A percentile compares a stretch with the other conserved stretches of the same genome.
phyloP scores from a whole-genome alignment of 2,329 filamentous ascomycete genomes.

The Chaetomiaceae sp. region DNA sequence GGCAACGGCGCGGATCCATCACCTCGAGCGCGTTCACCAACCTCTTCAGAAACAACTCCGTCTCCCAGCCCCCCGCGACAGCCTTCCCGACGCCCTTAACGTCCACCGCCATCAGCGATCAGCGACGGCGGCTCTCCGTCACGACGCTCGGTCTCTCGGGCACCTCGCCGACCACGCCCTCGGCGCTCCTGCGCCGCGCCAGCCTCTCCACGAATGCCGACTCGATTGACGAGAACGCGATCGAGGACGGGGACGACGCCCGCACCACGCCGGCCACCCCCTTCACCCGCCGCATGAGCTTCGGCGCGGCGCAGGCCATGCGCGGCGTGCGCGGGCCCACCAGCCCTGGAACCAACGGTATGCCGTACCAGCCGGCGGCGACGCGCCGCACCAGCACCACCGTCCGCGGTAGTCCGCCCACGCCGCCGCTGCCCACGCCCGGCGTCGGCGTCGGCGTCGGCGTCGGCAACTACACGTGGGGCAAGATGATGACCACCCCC shows the following conservation, averaged over 20 bases:
- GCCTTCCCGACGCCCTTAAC: conserved; percentile 40
- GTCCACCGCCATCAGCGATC: conserved; percentile 45
- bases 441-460: too few relatives aligned
- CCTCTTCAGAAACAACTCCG: conserved; percentile 54
- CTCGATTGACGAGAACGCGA: conserved; percentile 64
- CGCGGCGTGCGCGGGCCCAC: conserved; percentile 53
- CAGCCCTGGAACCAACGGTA: conserved; percentile 59
- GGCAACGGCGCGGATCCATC: conserved; percentile 43
- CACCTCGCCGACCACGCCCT: conserved; percentile 55
- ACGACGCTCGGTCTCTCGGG: conserved; percentile 69
- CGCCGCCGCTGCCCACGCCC: conserved; percentile 29
- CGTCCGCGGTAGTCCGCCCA: conserved; percentile 23
- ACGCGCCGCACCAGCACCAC: conserved; percentile 25
- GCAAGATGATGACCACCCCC: too few relatives aligned
- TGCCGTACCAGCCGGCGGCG: conserved; percentile 42
- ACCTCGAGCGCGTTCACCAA: conserved; percentile 51
- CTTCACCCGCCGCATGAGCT: conserved; percentile 80
- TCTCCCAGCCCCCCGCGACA: conserved; percentile 36
- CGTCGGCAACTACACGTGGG: conserved; percentile 31
- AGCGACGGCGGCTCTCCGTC: conserved; percentile 64
- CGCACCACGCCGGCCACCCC: conserved; percentile 63
- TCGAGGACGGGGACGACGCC: conserved; percentile 63
- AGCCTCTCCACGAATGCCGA: conserved; percentile 66
- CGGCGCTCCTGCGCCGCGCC: conserved; percentile 44
- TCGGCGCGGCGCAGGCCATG: conserved; percentile 69